phyloP scores from a whole-genome alignment of 495 filamentous ascomycete genomes.

The Hypoxylon lenormandii region DNA sequence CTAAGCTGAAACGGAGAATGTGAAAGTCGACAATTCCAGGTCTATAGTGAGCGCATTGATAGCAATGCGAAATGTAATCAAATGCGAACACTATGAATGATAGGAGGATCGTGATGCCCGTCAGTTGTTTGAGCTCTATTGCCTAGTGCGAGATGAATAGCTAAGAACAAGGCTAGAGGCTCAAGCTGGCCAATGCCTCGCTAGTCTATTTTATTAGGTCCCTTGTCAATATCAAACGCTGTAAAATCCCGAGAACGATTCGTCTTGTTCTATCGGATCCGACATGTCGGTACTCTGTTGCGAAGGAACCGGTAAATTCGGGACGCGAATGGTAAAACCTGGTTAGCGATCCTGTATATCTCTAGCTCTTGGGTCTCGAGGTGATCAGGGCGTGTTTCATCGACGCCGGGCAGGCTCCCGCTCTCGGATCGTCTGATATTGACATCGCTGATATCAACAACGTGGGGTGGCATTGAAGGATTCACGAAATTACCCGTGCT shows the following conservation, averaged over 20 bases:
- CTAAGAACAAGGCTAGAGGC: conserved; percentile 23
- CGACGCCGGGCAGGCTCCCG: background rate
- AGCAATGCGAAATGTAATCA: conserved; percentile 7
- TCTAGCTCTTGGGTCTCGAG: background rate
- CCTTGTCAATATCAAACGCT: conserved; percentile 26
- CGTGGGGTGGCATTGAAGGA: conserved; percentile 20
- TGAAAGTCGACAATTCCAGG: background rate
- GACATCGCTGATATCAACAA: background rate
- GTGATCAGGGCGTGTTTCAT: conserved; percentile 26
- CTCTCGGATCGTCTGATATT: background rate
- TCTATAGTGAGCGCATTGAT: background rate
- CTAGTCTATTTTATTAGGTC: conserved; percentile 4
- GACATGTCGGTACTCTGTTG: conserved; percentile 24
- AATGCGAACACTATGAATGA: background rate
- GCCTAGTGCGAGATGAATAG: background rate
- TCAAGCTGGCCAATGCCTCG: conserved; percentile 10
- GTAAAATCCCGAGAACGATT: background rate
- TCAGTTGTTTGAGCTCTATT: background rate
- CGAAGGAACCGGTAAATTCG: conserved; percentile 2
- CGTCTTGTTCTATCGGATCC: conserved; percentile 21
- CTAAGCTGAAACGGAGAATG: background rate
- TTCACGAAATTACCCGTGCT: conserved; percentile 3
- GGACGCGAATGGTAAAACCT: conserved; percentile 1
- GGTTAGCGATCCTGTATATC: background rate
- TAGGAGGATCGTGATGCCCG: conserved; percentile 23